Evolutionary conservation across 495 filamentous ascomycete species (phyloP).

Genomic region (Apiosordaria backusii): DNA sequence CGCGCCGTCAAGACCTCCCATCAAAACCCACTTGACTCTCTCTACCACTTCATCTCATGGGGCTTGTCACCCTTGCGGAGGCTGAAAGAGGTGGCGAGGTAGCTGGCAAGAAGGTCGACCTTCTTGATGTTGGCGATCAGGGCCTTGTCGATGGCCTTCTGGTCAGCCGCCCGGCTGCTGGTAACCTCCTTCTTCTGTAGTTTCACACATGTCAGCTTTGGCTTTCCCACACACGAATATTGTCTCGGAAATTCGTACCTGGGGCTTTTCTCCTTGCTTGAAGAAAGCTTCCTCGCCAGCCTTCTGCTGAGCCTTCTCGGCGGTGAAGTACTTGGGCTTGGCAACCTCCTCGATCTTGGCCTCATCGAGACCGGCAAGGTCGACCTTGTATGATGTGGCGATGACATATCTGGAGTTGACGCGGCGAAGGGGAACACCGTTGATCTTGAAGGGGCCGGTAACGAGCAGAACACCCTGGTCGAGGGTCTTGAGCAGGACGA

Average conservation of each 20-base stretch:
- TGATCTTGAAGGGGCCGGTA: conserved; percentile 99
- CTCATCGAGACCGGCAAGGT: conserved; percentile 77
- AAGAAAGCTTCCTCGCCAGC: conserved; percentile 95
- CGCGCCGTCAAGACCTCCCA: conserved; percentile 37
- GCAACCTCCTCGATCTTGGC: conserved; percentile 81
- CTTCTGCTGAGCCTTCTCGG: conserved; percentile 89
- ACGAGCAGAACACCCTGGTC: conserved; percentile 95
- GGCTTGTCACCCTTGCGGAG: conserved; percentile 97
- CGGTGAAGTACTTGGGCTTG: conserved; percentile 85
- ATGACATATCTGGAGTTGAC: conserved; percentile 99
- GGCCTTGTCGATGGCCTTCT: conserved; percentile 96
- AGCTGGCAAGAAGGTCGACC: conserved; percentile 80
- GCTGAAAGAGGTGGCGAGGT: conserved; percentile 90
- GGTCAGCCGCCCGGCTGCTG: conserved; percentile 86
- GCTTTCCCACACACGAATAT: background rate
- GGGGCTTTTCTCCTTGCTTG: conserved; percentile 92
- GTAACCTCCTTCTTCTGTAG: conserved; percentile 91
- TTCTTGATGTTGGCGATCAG: conserved; percentile 92
- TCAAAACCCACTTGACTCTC: conserved; percentile 23
- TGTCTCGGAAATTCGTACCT: conserved; percentile 61
- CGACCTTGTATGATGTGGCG: conserved; percentile 87
- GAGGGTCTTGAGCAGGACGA: conserved; percentile 96
- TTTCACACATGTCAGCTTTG: conserved; percentile 27
- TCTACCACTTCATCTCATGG: conserved; percentile 93
- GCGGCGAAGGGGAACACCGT: conserved; percentile 95